A percentile compares a stretch with the other conserved stretches of the same genome.
Evolutionary conservation across 116 monocot species (phyloP).

Genomic region (Dioscorea cayenensis): DNA sequence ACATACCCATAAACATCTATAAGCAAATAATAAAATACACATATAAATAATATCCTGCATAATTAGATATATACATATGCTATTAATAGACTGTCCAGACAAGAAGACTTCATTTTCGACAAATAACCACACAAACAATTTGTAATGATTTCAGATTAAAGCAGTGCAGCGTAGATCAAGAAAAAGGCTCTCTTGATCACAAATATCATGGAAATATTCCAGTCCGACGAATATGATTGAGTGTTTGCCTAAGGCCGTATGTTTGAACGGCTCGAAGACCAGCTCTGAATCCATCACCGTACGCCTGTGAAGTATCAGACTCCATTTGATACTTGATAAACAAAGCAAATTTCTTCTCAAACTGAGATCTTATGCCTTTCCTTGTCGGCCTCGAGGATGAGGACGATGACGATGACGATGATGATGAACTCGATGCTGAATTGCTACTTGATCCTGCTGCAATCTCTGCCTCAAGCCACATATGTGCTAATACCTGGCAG

Average conservation of each 20-base stretch:
- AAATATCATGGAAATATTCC: constrained; percentile 40
- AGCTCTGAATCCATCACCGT: constrained; percentile 71
- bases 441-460: constrained; percentile 41
- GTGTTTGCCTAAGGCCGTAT: constrained; percentile 63
- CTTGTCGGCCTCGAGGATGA: constrained; percentile 41
- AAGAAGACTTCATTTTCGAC: no score
- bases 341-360: constrained; percentile 58
- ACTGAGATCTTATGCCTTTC: constrained; percentile 50
- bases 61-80: no score
- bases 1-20: no score
- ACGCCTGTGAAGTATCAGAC: constrained; percentile 40
- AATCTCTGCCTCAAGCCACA: constrained; percentile 91
- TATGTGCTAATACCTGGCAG: constrained; percentile 83
- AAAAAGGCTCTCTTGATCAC: no score
- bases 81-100: no score
- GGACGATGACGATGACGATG: constrained; percentile 55
- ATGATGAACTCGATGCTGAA: constrained; percentile 37
- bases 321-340: constrained; percentile 77
- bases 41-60: no score
- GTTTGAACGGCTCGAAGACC: constrained; percentile 45
- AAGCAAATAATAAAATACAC: no score
- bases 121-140: no score
- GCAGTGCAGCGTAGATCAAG: no score
- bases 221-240: constrained; percentile 67
- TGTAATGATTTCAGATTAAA: no score